Percentiles rank a stretch among this genome's conserved stretches.
phyloP scores from a whole-genome alignment of 495 filamentous ascomycete genomes.

The Podospora tetraspora region DNA sequence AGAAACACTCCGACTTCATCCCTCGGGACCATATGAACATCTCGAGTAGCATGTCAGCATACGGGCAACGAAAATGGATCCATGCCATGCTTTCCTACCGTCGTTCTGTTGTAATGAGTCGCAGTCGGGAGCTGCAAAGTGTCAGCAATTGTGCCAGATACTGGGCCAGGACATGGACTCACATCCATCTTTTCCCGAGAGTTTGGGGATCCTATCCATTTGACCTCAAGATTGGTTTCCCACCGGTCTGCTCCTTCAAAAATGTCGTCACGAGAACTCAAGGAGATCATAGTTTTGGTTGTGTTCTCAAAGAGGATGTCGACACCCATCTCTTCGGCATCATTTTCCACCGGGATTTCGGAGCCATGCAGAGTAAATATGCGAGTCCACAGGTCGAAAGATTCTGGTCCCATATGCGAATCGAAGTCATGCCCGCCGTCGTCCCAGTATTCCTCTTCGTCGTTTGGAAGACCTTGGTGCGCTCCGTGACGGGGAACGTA shows the following conservation, averaged over 20 bases:
- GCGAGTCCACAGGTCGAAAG: too few relatives aligned
- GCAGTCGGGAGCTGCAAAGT: neutral
- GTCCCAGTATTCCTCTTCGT: too few relatives aligned
- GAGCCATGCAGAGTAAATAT: neutral
- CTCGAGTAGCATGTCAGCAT: neutral
- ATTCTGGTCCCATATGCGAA: neutral
- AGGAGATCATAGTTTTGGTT: neutral
- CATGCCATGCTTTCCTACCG: neutral
- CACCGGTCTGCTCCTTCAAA: neutral
- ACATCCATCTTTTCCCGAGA: neutral
- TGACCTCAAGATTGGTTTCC: neutral
- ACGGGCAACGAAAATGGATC: neutral
- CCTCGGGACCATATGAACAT: neutral
- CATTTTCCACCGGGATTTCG: neutral
- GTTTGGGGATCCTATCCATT: neutral
- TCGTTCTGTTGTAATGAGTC: neutral
- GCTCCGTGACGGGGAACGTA: constrained; percentile 65
- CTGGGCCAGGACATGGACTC: neutral
- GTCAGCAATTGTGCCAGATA: neutral
- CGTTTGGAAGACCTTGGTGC: too few relatives aligned
- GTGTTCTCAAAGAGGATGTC: neutral
- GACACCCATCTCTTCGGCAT: neutral
- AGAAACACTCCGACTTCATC: neutral
- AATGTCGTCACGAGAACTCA: neutral
- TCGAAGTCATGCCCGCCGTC: neutral